Evolutionary conservation across 2,329 filamentous ascomycete species (phyloP).

Genomic region (Xylariaceae sp.): DNA sequence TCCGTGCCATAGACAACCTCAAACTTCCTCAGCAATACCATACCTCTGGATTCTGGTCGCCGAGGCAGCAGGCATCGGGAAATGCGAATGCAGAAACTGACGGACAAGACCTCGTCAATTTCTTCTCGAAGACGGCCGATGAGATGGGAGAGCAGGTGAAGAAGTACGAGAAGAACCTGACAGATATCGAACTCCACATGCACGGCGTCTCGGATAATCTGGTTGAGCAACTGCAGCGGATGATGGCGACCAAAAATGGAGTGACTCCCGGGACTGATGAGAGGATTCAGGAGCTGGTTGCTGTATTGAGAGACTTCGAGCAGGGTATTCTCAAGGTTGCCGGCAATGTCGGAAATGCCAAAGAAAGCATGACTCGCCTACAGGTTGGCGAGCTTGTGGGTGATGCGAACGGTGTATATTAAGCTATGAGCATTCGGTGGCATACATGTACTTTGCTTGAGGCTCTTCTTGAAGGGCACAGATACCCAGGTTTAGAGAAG

Average conservation of each 20-base stretch:
- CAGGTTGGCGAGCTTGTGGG: conserved; percentile 46
- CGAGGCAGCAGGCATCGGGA: conserved; percentile 37
- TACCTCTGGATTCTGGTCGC: conserved; percentile 40
- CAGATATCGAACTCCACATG: conserved; percentile 61
- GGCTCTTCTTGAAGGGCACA: conserved; percentile 14
- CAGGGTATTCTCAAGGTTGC: conserved; percentile 59
- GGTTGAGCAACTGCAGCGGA: conserved; percentile 54
- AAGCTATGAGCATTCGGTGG: conserved; percentile 12
- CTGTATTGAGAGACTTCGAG: conserved; percentile 60
- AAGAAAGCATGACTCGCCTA: conserved; percentile 56
- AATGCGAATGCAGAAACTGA: conserved; percentile 42
- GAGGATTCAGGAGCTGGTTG: conserved; percentile 47
- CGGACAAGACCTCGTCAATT: conserved; percentile 56
- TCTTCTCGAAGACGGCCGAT: conserved; percentile 58
- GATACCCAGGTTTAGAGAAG: conserved; percentile 26
- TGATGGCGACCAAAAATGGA: conserved; percentile 39
- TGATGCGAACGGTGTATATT: conserved; percentile 29
- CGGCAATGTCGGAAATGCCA: conserved; percentile 51
- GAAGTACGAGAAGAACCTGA: conserved; percentile 53
- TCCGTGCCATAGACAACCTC: conserved; percentile 44
- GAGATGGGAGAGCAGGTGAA: conserved; percentile 55
- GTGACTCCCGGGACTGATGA: conserved; percentile 39
- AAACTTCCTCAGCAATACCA: conserved; percentile 47
- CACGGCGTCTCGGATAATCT: conserved; percentile 57
- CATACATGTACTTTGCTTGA: conserved; percentile 8